phyloP scores from a whole-genome alignment of 805 yeast species.

The Limtongia smithiae region DNA sequence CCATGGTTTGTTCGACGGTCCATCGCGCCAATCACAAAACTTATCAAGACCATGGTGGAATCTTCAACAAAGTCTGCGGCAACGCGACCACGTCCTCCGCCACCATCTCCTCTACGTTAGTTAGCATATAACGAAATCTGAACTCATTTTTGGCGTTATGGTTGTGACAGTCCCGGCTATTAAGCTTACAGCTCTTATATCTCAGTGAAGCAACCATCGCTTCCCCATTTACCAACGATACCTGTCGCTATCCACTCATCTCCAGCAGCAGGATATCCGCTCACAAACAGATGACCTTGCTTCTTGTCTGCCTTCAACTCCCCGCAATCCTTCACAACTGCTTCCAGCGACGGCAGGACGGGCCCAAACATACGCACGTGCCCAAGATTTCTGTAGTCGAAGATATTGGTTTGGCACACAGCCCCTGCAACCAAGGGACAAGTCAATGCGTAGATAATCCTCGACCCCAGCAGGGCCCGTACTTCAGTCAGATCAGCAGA shows the following conservation, averaged over 20 bases:
- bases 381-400: conserved; percentile 34
- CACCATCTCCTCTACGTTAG: too few species aligned
- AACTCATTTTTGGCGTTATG: too few species aligned
- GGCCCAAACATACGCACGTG: conserved; percentile 32
- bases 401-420: conserved; percentile 37
- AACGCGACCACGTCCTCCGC: too few species aligned
- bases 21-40: neutral
- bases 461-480: conserved; percentile 39
- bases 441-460: conserved; percentile 36
- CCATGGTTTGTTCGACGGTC: conserved; percentile 56
- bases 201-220: conserved; percentile 36
- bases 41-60: neutral
- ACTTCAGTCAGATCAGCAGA: conserved; percentile 31
- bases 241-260: conserved; percentile 32
- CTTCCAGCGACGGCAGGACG: conserved; percentile 35
- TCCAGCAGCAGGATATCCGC: conserved; percentile 31
- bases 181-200: too few species aligned
- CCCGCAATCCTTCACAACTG: conserved; percentile 30
- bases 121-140: too few species aligned
- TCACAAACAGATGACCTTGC: conserved; percentile 31
- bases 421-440: conserved; percentile 36
- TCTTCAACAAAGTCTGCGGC: too few species aligned
- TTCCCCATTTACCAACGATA: conserved; percentile 31
- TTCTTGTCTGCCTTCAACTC: conserved; percentile 28
- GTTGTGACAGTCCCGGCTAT: too few species aligned